Base-by-base conservation (phyloP, 2,329 filamentous ascomycete species). In the Exophiala oligosperma region DNA sequence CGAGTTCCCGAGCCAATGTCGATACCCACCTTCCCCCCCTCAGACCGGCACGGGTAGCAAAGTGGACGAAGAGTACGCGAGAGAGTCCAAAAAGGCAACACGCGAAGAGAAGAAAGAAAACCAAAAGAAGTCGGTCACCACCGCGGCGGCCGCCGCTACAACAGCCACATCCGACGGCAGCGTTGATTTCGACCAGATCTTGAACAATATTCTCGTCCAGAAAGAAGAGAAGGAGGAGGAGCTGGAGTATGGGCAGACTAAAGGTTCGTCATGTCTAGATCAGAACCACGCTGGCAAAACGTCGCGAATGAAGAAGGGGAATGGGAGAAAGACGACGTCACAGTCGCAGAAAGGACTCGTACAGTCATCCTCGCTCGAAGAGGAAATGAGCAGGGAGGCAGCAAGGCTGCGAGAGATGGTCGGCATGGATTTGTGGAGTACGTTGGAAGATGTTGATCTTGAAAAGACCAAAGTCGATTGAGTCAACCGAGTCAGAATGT, bases 1-100 rank as follows among this genome's bases (percentile, higher is more conserved):
- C 50, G 56, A 60, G 17, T 68, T 61, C 48, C 66, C 66, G 3
- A 66, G 63, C 38, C 60, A 66, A 37, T 68, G 66, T 59, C 57
- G 63, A 37, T 62, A 62, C 32, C 57, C 59, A 12, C 17, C 49
- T 9, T 51, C 55, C 11, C 37, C 49, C 29, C 52, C 55, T n/a
- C 52, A 51, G 6, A 49, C 55, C 7, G 41, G 40, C 9, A 17
- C 40, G 7, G n/a, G n/a, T n/a, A 17, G 17, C 17, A 43, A 43
- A 21, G 40, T 21, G 40, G 40, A 43, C 17, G 40, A 21, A 43
- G 14, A 9, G 14, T 43, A 7, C 9, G 14, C 40, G 2, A 3
- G 3, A 11, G 40, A 43, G 40, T 43, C 40, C 11, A n/a, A 23
- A 23, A 43, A 43, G 40, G 40, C 14, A 17, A 17, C 17, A 7